Base-by-base conservation (phyloP, 176 grass and related monocot species). In the Triticum urartu region DNA sequence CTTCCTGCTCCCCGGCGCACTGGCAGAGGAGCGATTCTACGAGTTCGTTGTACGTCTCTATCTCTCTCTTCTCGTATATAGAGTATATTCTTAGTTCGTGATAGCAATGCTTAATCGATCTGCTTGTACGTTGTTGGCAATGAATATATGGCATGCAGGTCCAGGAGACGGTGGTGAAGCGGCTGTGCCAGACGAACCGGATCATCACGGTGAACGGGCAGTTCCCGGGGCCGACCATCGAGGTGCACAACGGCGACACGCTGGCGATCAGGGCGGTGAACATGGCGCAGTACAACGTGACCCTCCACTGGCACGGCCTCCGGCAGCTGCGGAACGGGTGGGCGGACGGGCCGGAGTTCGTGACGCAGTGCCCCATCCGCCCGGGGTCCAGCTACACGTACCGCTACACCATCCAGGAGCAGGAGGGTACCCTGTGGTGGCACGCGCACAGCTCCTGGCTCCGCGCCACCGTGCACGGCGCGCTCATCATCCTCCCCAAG, bases 401-500 rank as follows among this genome's bases (percentile, higher is more conserved):
- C 88, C 80, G 90, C 10, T 98, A 92, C 88, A 92, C 91, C 10
- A 82, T 90, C 33, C 72, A 88, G 81, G 34, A 65, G 21, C 95
- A 98, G 85, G 95, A 94, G 84, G 92, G 95, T 35, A 94, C 95
- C 24, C 82, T 97, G 35, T 97, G 95, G 95, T 97, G 95, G 95
- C 92, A 97, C 70, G 95, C 95, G 6, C 95, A 97, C 74, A 94
- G 90, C 84, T 87, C 89, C 0, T 98, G 93, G 91, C 90, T 98
- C 59, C 90, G 96, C 66, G 91, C 91, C 74, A 98, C 93, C 70
- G 92, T 98, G 22, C 87, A 95, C 59, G 96, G 96, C 32, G 92
- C 96, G 43, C 86, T 98, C 81, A 66, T 98, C 88, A 91, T 98
- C 88, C 85, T 89, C 75, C 96, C 96, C 4, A 92, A 36, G 76